Evolutionary conservation across 306 rosid genomes (phyloP).

Genomic region (Malus sylvestris): DNA sequence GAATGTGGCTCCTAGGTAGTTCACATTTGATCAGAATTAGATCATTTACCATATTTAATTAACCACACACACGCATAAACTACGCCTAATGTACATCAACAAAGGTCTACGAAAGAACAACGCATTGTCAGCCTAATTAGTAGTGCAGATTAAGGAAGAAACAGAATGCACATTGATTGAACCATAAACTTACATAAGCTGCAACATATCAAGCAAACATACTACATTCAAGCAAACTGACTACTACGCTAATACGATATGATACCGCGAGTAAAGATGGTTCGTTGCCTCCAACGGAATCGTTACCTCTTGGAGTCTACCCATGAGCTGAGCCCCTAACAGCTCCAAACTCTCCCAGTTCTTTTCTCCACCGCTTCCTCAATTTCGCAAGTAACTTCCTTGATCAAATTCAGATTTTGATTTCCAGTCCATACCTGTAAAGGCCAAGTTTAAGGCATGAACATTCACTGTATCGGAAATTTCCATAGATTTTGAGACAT

Average conservation of each 20-base stretch:
- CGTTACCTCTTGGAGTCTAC: constrained; percentile 51
- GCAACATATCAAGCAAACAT: neutral
- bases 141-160: neutral
- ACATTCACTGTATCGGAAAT: neutral
- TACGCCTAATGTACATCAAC: neutral
- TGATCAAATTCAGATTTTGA: constrained; percentile 24
- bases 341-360: constrained; percentile 12
- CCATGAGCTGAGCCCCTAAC: constrained; percentile 19
- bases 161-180: neutral
- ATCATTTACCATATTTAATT: neutral
- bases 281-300: constrained; percentile 28
- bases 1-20: constrained; percentile 37
- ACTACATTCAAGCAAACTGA: neutral
- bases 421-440: constrained; percentile 10
- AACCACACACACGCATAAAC: neutral
- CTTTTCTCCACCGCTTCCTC: constrained; percentile 14
- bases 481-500: no score
- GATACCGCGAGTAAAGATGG: constrained; percentile 34
- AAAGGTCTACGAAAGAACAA: neutral
- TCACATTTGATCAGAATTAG: constrained; percentile 17
- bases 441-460: neutral
- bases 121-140: neutral
- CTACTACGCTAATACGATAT: constrained; percentile 12
- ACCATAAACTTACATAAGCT: neutral
- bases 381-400: constrained; percentile 16